Base-by-base conservation (phyloP, 768 basidiomycete genomes). In the Termitomyces sp. region DNA sequence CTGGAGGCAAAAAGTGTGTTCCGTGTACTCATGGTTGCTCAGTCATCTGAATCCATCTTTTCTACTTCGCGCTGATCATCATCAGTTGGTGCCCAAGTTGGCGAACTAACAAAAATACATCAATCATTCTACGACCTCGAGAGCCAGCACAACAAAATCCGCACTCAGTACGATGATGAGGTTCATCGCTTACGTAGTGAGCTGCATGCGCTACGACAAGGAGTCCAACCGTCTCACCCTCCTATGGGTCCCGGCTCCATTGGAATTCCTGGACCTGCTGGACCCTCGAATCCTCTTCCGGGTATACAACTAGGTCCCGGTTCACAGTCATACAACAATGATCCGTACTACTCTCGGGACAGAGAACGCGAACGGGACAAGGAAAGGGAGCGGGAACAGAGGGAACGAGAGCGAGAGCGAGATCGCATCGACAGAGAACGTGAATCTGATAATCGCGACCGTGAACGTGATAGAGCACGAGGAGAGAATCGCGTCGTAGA, bases 1-100 rank as follows among this genome's bases (percentile, higher is more conserved):
- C 91, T 87, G 71, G 96, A 98, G 75, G 80, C 79, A 6, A 95
- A 94, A 82, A 84, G 96, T 96, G 65, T 60, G 87, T 80, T 29
- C 36, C 49, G 17, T 43, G 10, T 12, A 5, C 38, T 43, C 20
- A 38, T 60, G 5, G 31, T 47, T 46, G 37, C 15, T 7, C 43
- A 8, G 20, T 34, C 57, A 14, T 54, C 25, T 29, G 45, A n/a
- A 37, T 60, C n/a, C 2, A 51, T 59, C 52, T 57, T 55, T 58
- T 40, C 36, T 38, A 5, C 51, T 54, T 34, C 5, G 15, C 37
- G 17, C 38, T 29, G 40, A 31, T 42, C 53, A 17, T 50, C 38
- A 56, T 60, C 59, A 65, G 65, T 66, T 43, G 32, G 25, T 20
- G 42, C 57, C 4, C 65, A 66, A 57, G 46, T 66, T 2, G 36